Evolutionary conservation across 306 rosid genomes (phyloP).

Genomic region (Gastrolobium bilobum): DNA sequence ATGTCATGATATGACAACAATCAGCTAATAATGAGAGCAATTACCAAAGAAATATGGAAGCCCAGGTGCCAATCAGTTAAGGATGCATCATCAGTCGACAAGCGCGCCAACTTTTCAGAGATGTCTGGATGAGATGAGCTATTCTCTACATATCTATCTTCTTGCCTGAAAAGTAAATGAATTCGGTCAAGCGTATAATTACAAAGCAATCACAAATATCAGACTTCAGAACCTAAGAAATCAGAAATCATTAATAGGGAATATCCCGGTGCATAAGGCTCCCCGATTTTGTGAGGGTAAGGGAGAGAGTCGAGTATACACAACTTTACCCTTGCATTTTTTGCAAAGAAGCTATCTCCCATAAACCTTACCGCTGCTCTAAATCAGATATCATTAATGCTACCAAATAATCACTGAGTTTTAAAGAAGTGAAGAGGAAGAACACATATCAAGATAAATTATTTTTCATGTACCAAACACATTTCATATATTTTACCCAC

Average conservation of each 20-base stretch:
- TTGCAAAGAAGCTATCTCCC: no score
- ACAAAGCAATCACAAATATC: slow-evolving; percentile 37
- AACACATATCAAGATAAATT: slow-evolving; percentile 4
- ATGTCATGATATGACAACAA: slow-evolving; percentile 29
- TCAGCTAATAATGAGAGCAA: slow-evolving; percentile 24
- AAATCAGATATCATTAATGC: slow-evolving; percentile 37
- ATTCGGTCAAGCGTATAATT: slow-evolving; percentile 37
- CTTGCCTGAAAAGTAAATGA: slow-evolving; percentile 77
- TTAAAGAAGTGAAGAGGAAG: slow-evolving; percentile 32
- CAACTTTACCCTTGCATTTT: no score
- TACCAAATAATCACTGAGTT: slow-evolving; percentile 31
- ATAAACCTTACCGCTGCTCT: no score
- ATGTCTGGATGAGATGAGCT: slow-evolving; percentile 68
- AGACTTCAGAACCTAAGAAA: slow-evolving; percentile 41
- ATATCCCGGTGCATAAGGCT: no score
- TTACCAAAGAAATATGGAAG: slow-evolving; percentile 89
- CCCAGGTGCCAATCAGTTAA: slow-evolving; percentile 97
- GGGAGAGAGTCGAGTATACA: no score
- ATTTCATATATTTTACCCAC: not conserved
- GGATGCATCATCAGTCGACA: slow-evolving; percentile 80
- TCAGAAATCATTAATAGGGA: slow-evolving; percentile 12
- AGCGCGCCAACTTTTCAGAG: slow-evolving; percentile 74
- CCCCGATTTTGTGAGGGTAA: no score
- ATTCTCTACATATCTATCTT: slow-evolving; percentile 73
- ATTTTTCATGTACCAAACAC: slow-evolving; percentile 28